Percentiles rank a stretch among this genome's conserved stretches.
These are phyloP conservation scores for Spergularia marina DNA, from an alignment of 148 eudicot genomes.

Conservation along the genomic window DNA sequence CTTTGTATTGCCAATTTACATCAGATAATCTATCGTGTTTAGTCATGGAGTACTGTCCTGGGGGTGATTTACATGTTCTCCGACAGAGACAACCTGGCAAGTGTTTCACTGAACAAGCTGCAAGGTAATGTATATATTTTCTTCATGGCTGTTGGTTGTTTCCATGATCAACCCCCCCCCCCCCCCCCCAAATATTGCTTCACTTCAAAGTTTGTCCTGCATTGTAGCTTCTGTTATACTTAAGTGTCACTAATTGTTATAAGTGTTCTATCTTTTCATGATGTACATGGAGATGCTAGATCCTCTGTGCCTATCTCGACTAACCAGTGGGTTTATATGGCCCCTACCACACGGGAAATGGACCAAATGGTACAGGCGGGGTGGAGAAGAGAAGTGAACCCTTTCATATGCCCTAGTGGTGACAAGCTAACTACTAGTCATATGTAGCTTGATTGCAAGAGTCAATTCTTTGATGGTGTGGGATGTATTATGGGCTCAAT, in stretches of 20 bases:
- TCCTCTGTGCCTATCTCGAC: not conserved
- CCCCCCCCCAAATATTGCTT: not conserved
- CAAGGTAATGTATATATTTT: constrained; percentile 52
- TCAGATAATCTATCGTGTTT: constrained; percentile 89
- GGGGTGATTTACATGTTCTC: constrained; percentile 92
- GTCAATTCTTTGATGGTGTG: too few relatives aligned
- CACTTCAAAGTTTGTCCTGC: not conserved
- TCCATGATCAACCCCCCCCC: not conserved
- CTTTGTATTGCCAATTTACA: constrained; percentile 76
- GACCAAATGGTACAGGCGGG: too few relatives aligned
- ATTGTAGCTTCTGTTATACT: not conserved
- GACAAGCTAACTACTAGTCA: too few relatives aligned
- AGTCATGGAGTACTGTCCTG: constrained; percentile 97
- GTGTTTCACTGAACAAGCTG: constrained; percentile 84
- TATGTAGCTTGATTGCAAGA: too few relatives aligned
- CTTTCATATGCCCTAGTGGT: too few relatives aligned
- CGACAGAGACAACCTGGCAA: constrained; percentile 86
- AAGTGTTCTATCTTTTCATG: not conserved
- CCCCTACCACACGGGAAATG: too few relatives aligned
- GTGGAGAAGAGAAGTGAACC: too few relatives aligned
- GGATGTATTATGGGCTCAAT: too few relatives aligned
- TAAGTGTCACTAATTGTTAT: not conserved
- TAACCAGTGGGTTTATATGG: too few relatives aligned
- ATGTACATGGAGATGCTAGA: not conserved
- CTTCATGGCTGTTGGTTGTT: not conserved